These are phyloP conservation scores for Coemansia linderi DNA, from an alignment of 371 early-diverging fungal genomes.

Conservation along the genomic window DNA sequence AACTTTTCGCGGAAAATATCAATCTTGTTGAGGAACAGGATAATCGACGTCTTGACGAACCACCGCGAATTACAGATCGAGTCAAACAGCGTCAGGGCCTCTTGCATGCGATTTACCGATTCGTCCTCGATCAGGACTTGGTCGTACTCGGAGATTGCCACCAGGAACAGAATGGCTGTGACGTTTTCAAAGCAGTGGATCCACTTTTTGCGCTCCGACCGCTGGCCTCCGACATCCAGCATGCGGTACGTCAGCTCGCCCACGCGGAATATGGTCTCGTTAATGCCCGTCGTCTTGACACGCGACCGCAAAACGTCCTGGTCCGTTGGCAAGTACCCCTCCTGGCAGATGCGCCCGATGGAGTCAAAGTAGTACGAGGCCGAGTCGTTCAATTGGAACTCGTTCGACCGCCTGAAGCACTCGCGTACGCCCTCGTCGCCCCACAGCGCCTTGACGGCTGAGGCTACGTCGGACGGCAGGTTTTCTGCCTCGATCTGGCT, in stretches of 20 bases:
- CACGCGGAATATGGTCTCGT: constrained; percentile 83
- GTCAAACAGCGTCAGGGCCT: constrained; percentile 90
- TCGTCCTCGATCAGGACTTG: constrained; percentile 92
- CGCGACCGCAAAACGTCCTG: constrained; percentile 85
- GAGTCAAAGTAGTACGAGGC: constrained; percentile 80
- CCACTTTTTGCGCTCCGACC: constrained; percentile 95
- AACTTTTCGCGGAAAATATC: constrained; percentile 91
- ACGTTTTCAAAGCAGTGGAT: constrained; percentile 95
- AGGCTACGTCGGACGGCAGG: constrained; percentile 49
- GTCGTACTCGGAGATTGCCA: constrained; percentile 94
- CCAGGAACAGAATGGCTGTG: constrained; percentile 94
- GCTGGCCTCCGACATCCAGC: constrained; percentile 97
- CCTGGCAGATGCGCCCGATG: constrained; percentile 81
- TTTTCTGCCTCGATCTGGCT: constrained; percentile 74
- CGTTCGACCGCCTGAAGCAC: constrained; percentile 45
- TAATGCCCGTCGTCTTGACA: constrained; percentile 87
- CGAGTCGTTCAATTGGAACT: constrained; percentile 55
- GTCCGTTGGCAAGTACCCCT: constrained; percentile 84
- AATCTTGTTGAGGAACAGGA: constrained; percentile 95
- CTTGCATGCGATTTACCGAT: constrained; percentile 92
- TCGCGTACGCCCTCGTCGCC: constrained; percentile 46
- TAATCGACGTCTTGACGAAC: constrained; percentile 91
- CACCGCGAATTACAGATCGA: constrained; percentile 93
- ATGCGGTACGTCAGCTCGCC: constrained; percentile 81
- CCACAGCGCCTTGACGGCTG: constrained; percentile 54